phyloP scores from a whole-genome alignment of 345 rosid species.

The Mangifera indica region DNA sequence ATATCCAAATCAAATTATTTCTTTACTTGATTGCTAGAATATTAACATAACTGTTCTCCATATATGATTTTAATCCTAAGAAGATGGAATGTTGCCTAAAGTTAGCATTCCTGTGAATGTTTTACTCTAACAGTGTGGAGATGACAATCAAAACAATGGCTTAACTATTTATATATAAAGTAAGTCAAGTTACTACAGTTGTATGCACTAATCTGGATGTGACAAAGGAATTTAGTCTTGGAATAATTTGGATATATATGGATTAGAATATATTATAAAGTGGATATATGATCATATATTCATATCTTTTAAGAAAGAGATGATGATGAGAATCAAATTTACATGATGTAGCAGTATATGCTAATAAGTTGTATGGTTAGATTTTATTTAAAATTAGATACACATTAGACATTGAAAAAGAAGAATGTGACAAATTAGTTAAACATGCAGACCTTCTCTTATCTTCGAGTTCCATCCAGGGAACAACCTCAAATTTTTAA shows the following conservation, averaged over 20 bases:
- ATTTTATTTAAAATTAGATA: background rate
- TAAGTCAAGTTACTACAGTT: background rate
- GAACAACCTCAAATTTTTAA: background rate
- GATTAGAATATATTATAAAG: background rate
- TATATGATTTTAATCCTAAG: constrained; percentile 2
- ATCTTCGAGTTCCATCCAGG: constrained; percentile 1
- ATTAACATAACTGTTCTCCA: constrained; percentile 12
- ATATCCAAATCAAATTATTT: constrained; percentile 8
- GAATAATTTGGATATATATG: constrained; percentile 8
- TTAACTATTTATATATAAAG: background rate
- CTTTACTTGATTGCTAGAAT: constrained; percentile 4
- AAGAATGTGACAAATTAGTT: background rate
- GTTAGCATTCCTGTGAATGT: constrained; percentile 7
- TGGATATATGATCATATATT: background rate
- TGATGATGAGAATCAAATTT: constrained; percentile 14
- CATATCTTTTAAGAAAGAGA: background rate
- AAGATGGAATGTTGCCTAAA: constrained; percentile 4
- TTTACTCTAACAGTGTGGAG: background rate
- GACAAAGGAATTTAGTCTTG: background rate
- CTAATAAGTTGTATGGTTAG: constrained; percentile 4
- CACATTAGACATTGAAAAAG: background rate
- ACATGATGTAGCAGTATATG: constrained; percentile 2
- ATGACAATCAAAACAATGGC: background rate
- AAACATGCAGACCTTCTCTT: background rate
- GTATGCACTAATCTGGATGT: background rate